phyloP scores from a whole-genome alignment of 352 stramenopile genomes.

The Pelagophyceae sp. region DNA sequence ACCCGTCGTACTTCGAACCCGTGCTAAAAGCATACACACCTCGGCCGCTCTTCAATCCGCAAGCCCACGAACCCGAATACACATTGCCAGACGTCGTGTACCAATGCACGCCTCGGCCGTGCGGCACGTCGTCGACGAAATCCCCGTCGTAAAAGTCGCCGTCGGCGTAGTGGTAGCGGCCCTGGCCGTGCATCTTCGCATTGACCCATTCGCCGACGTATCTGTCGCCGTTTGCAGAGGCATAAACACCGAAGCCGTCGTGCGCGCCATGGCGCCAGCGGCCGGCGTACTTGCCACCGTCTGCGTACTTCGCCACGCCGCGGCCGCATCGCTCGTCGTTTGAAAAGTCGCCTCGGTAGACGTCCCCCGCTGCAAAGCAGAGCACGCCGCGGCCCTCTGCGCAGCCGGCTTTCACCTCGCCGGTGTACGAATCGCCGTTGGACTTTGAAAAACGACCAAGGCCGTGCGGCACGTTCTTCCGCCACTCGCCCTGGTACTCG shows the following conservation, averaged over 20 bases:
- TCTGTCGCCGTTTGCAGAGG: conserved; percentile 32
- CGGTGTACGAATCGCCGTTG: conserved; percentile 67
- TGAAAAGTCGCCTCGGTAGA: conserved; percentile 57
- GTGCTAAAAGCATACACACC: conserved; percentile 70
- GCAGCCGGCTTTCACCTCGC: conserved; percentile 51
- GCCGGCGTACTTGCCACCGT: conserved; percentile 38
- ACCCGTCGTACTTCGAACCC: conserved; percentile 49
- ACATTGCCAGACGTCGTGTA: conserved; percentile 34
- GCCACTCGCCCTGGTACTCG: conserved; percentile 60
- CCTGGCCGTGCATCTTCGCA: conserved; percentile 61
- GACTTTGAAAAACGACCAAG: conserved; percentile 60
- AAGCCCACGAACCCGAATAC: conserved; percentile 34
- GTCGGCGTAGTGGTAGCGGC: conserved; percentile 37
- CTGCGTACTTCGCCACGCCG: conserved; percentile 33
- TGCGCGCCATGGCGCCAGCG: conserved; percentile 35
- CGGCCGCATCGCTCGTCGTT: conserved; percentile 29
- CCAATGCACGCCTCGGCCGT: conserved; percentile 62
- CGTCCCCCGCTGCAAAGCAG: conserved; percentile 42
- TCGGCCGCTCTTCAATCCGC: conserved; percentile 58
- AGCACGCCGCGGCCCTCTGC: conserved; percentile 22
- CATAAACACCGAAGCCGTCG: conserved; percentile 38
- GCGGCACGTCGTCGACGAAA: conserved; percentile 65
- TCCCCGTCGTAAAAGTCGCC: conserved; percentile 62
- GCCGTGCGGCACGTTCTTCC: conserved; percentile 53
- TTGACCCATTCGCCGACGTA: conserved; percentile 76